Percentiles rank a stretch among this genome's conserved stretches.
phyloP scores from a whole-genome alignment of 1,284 basidiomycete genomes.

The Malassezia sympodialis region DNA sequence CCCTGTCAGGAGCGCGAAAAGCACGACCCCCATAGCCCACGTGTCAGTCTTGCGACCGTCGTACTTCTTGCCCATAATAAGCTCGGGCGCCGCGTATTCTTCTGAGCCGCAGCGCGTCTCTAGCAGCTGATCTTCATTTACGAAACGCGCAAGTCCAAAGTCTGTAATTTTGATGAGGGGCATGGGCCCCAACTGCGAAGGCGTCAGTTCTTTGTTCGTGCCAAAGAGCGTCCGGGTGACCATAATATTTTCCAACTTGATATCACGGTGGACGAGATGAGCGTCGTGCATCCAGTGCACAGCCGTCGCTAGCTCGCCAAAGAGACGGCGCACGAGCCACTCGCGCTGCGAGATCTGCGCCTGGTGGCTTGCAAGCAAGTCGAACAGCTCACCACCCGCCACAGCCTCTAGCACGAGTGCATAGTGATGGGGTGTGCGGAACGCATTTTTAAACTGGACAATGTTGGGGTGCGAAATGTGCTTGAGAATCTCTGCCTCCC shows the following conservation, averaged over 20 bases:
- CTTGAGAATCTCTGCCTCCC: constrained; percentile 77
- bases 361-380: constrained; percentile 60
- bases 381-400: constrained; percentile 72
- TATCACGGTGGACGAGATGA: constrained; percentile 77
- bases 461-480: constrained; percentile 77
- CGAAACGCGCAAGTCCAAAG: constrained; percentile 78
- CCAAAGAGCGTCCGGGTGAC: constrained; percentile 30
- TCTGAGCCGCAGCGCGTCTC: constrained; percentile 80
- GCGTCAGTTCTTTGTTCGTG: constrained; percentile 15
- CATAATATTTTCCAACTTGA: constrained; percentile 69
- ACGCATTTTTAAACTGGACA: constrained; percentile 63
- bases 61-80: constrained; percentile 67
- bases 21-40: constrained; percentile 76
- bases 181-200: constrained; percentile 46
- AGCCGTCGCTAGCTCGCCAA: constrained; percentile 66
- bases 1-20: constrained; percentile 64
- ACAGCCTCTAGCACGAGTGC: constrained; percentile 71
- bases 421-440: constrained; percentile 66
- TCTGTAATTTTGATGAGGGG: constrained; percentile 78
- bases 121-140: constrained; percentile 64
- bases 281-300: constrained; percentile 83
- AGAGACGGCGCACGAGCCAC: constrained; percentile 62
- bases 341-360: constrained; percentile 53
- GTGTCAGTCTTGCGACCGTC: constrained; percentile 78
- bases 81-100: constrained; percentile 80